Evolutionary conservation across 1,139 yeast species (phyloP).

Genomic region (Diutina sp.): DNA sequence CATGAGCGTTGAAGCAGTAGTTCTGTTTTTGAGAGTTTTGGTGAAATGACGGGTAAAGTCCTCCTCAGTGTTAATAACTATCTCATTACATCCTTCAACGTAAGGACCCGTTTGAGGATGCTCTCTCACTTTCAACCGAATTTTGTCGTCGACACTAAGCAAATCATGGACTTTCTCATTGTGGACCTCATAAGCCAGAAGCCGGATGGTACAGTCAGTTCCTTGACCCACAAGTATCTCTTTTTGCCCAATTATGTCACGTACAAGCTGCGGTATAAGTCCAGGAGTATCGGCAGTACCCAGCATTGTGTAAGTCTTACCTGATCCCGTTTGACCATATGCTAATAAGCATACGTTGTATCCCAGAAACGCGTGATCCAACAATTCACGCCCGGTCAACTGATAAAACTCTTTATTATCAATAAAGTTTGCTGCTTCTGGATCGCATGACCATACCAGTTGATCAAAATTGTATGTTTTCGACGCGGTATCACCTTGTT

Average conservation of each 20-base stretch:
- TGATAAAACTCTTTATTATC: conserved; percentile 39
- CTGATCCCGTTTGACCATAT: conserved; percentile 77
- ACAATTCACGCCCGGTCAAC: conserved; percentile 40
- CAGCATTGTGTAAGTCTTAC: conserved; percentile 69
- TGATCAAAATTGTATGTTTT: conserved; percentile 38
- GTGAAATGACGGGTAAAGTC: conserved; percentile 32
- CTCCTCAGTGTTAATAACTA: conserved; percentile 23
- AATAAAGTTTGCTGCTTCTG: conserved; percentile 19
- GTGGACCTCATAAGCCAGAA: conserved; percentile 61
- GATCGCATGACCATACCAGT: conserved; percentile 44
- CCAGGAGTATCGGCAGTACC: conserved; percentile 41
- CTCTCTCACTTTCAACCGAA: conserved; percentile 39
- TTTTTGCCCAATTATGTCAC: conserved; percentile 39
- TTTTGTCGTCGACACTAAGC: conserved; percentile 11
- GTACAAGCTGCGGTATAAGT: conserved; percentile 45
- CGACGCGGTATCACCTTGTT: background rate
- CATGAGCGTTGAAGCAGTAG: conserved; percentile 61
- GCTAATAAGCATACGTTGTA: conserved; percentile 68
- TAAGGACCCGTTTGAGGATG: conserved; percentile 54
- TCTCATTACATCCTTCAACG: conserved; percentile 50
- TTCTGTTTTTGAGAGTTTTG: conserved; percentile 38
- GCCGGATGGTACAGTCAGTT: conserved; percentile 38
- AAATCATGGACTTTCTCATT: conserved; percentile 60
- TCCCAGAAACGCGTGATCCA: conserved; percentile 56
- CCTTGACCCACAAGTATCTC: conserved; percentile 21